Evolutionary conservation across 495 filamentous ascomycete species (phyloP), one percentile per base, ranked within the genome.

Genomic region (Neurospora sp.): DNA sequence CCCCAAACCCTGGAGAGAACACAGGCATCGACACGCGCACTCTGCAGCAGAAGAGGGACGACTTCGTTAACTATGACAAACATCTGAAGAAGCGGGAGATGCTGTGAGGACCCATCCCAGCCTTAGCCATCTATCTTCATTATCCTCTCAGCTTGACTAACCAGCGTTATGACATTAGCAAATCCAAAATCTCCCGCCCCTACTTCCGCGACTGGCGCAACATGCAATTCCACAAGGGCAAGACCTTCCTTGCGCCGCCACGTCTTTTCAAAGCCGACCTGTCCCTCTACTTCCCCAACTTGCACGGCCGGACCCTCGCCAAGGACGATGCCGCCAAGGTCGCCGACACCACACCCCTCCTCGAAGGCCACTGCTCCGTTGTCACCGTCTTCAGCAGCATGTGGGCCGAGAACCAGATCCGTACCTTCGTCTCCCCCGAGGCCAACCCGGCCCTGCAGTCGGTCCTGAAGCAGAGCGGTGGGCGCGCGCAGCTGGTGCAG

Each of bases 171-270:
- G 18, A 2, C 3, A n/a, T 12, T 75, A 88, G 86, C 53, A 87
- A 84, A 71, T 79, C 81, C 39, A 84, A 89, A 81, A 87, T 95
- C 74, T 81, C 88, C 14, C 92, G 91, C 73, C 93, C 93, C 35
- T 98, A 98, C 80, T 98, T 97, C 86, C 90, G 92, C 76, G 94
- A 98, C 87, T 96, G 93, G 91, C 86, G 86, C 70, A 93, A 93
- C 80, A 86, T 98, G 83, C 86, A 89, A 5, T 87, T 91, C 77
- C 87, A 92, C 82, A 87, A 93, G 74, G 96, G 96, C 77, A 98
- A 98, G 81, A 91, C 91, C 40, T 98, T 97, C 83, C 78, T 92
- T 20, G 89, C 94, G 8, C 93, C 93, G 42, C 86, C 90, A 3
- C 85, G 88, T 6, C 84, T 93, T 40, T 97, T 98, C 85, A 89